These are phyloP conservation scores for Leptosphaerulina australis DNA, from an alignment of 2,329 filamentous ascomycete genomes.

Conservation along the genomic window DNA sequence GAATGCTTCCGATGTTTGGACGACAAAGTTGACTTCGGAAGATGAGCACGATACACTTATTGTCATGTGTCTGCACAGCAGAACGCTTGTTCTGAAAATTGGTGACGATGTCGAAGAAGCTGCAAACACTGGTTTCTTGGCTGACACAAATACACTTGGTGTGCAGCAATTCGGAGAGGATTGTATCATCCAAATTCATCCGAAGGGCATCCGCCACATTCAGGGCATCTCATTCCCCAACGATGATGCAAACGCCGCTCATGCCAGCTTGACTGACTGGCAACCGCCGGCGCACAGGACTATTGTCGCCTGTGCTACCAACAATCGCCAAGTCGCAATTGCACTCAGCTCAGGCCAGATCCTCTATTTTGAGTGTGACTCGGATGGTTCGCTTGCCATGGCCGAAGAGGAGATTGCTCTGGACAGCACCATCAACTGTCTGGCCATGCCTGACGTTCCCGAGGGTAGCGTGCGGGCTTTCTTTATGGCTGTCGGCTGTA, in stretches of 20 bases:
- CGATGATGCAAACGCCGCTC: constrained; percentile 30
- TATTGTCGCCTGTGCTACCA: constrained; percentile 92
- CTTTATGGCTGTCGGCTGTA: constrained; percentile 94
- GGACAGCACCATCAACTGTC: constrained; percentile 90
- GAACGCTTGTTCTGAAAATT: constrained; percentile 90
- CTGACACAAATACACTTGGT: constrained; percentile 84
- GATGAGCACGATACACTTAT: constrained; percentile 95
- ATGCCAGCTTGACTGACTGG: constrained; percentile 85
- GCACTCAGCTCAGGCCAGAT: constrained; percentile 96
- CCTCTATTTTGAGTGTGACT: constrained; percentile 97
- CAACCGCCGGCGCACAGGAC: constrained; percentile 89
- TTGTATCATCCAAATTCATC: constrained; percentile 90
- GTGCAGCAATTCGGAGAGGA: constrained; percentile 95
- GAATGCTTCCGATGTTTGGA: constrained; percentile 92
- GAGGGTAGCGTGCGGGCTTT: constrained; percentile 87
- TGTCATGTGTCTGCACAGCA: constrained; percentile 88
- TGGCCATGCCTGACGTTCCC: constrained; percentile 92
- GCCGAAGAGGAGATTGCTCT: constrained; percentile 94
- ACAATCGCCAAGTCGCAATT: constrained; percentile 89
- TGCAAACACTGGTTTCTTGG: constrained; percentile 88
- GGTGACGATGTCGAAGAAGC: constrained; percentile 97
- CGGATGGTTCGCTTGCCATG: constrained; percentile 86
- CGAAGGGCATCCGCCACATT: constrained; percentile 94
- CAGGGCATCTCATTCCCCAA: constrained; percentile 60
- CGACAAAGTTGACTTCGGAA: constrained; percentile 79